Evolutionary conservation across 192 early-diverging fungal genomes (phyloP).

Genomic region (Mycoemilia scoparia): DNA sequence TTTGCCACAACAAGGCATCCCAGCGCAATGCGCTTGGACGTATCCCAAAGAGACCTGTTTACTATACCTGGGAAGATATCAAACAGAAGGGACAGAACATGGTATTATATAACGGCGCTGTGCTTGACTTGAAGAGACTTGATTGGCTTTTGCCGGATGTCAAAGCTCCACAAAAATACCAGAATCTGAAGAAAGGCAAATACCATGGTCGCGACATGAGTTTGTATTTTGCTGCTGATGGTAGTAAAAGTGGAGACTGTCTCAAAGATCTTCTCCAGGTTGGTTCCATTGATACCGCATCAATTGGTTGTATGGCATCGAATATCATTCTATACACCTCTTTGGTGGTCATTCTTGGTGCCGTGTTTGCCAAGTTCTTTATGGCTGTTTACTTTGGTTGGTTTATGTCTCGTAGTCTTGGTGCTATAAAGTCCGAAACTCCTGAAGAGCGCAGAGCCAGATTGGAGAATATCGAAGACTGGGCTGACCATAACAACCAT

Average conservation of each 20-base stretch:
- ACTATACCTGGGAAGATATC: conserved; percentile 52
- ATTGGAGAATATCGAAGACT: conserved; percentile 51
- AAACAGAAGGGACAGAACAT: conserved; percentile 35
- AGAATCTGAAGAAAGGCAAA: conserved; percentile 19
- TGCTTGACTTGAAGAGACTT: conserved; percentile 51
- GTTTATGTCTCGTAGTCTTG: conserved; percentile 60
- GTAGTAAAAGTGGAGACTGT: conserved; percentile 46
- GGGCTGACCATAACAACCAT: no score
- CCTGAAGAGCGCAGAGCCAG: conserved; percentile 50
- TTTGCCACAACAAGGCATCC: conserved; percentile 38
- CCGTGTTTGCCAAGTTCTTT: conserved; percentile 49
- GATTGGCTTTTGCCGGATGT: conserved; percentile 40
- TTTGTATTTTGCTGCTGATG: conserved; percentile 29
- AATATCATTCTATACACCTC: conserved; percentile 66
- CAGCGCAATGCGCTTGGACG: conserved; percentile 22
- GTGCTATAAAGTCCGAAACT: conserved; percentile 45
- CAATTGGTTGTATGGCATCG: conserved; percentile 65
- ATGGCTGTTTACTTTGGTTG: conserved; percentile 66
- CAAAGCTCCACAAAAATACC: conserved; percentile 6
- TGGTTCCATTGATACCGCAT: conserved; percentile 57
- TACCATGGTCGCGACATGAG: conserved; percentile 31
- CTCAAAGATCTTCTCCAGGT: conserved; percentile 62
- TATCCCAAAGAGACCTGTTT: conserved; percentile 30
- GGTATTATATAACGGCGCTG: conserved; percentile 57
- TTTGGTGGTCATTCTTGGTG: conserved; percentile 44